Evolutionary conservation across 768 basidiomycete species (phyloP).

Genomic region (Podaxis sp.): DNA sequence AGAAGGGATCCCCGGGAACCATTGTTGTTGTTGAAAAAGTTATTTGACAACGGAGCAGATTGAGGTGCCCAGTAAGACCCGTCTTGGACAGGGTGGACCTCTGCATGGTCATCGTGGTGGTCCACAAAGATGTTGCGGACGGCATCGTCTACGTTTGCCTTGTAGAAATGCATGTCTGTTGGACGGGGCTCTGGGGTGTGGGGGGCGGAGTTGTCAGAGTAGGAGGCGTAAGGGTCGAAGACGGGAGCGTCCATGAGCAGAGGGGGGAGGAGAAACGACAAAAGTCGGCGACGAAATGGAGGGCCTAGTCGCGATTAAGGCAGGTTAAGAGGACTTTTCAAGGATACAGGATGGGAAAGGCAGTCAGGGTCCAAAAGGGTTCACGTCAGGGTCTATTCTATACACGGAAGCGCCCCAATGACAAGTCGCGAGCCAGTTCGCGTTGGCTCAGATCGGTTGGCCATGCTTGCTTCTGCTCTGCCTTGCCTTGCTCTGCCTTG

Average conservation of each 20-base stretch:
- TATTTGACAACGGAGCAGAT: slow-evolving; percentile 28
- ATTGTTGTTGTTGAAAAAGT: slow-evolving; percentile 25
- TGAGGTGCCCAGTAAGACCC: slow-evolving; percentile 33
- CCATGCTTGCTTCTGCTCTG: neutral
- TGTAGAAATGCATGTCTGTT: slow-evolving; percentile 29
- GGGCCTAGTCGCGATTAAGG: slow-evolving; percentile 6
- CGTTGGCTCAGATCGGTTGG: neutral
- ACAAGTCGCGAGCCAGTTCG: neutral
- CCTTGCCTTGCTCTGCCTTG: neutral
- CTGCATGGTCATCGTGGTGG: slow-evolving; percentile 41
- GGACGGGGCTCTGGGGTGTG: slow-evolving; percentile 52
- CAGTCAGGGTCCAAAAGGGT: slow-evolving; percentile 6
- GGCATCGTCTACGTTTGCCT: slow-evolving; percentile 37
- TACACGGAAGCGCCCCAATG: neutral
- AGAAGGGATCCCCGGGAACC: slow-evolving; percentile 54
- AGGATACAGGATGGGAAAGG: slow-evolving; percentile 6
- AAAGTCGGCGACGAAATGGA: slow-evolving; percentile 10
- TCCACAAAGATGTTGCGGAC: slow-evolving; percentile 53
- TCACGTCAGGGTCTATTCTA: neutral
- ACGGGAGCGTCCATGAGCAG: slow-evolving; percentile 40
- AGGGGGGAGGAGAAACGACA: slow-evolving; percentile 14
- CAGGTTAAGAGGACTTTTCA: slow-evolving; percentile 14
- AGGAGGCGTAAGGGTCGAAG: slow-evolving; percentile 64
- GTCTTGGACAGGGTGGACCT: slow-evolving; percentile 34
- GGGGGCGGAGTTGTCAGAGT: slow-evolving; percentile 68